Conservation (phyloP, 495 filamentous ascomycete genomes). For the Aspergillus campestris region DNA sequence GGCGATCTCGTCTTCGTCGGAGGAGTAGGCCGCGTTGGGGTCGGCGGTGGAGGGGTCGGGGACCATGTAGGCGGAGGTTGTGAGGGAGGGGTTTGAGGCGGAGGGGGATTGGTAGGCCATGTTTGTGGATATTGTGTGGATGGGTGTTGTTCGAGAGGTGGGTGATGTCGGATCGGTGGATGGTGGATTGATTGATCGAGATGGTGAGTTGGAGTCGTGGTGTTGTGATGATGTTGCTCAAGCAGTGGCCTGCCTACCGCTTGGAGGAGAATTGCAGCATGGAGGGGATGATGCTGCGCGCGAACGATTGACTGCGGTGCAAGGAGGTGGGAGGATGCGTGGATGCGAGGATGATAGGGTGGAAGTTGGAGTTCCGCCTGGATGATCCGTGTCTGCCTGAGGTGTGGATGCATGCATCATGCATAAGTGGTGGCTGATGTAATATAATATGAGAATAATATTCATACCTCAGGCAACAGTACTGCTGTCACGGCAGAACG, state of each 20-base stretch:
- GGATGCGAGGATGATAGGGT: neutral
- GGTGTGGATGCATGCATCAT: too few species aligned
- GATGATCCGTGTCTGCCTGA: too few species aligned
- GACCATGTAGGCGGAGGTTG: slow-evolving; percentile 35
- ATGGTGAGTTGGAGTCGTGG: slow-evolving; percentile 5
- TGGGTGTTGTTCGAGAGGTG: neutral
- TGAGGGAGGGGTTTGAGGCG: slow-evolving; percentile 35
- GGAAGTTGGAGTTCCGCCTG: neutral
- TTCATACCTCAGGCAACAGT: too few species aligned
- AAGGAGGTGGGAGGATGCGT: neutral
- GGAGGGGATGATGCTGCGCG: slow-evolving; percentile 1
- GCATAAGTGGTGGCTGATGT: slow-evolving; percentile 3
- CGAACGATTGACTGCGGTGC: neutral
- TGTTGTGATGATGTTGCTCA: neutral
- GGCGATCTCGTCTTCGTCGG: slow-evolving; percentile 58
- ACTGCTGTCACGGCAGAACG: too few species aligned
- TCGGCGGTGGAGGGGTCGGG: slow-evolving; percentile 28
- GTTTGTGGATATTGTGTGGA: slow-evolving; percentile 15
- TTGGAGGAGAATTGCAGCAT: slow-evolving; percentile 18
- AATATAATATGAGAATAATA: neutral
- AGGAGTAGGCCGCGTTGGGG: slow-evolving; percentile 22
- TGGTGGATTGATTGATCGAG: slow-evolving; percentile 1
- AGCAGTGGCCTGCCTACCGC: slow-evolving; percentile 39
- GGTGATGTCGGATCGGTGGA: neutral
- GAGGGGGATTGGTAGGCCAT: slow-evolving; percentile 19